Conservation (phyloP, 495 filamentous ascomycete genomes). For the Zalerion maritima region DNA sequence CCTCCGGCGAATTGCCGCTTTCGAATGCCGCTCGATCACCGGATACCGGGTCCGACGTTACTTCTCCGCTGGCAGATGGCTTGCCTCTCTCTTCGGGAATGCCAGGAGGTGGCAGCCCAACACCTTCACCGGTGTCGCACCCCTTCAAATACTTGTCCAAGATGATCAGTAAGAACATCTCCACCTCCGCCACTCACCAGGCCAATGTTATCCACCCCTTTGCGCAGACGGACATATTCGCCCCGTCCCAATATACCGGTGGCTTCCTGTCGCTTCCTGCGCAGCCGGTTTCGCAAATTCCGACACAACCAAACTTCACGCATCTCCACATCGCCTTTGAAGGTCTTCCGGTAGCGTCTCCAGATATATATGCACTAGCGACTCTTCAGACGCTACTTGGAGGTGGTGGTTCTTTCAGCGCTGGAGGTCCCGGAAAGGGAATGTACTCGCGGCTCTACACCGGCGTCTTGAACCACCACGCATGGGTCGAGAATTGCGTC, state of each 20-base stretch:
- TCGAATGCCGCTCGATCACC: conserved; percentile 23
- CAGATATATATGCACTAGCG: conserved; percentile 90
- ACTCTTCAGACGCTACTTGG: conserved; percentile 95
- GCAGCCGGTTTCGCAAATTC: conserved; percentile 60
- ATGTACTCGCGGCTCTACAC: conserved; percentile 98
- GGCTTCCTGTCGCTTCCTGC: conserved; percentile 77
- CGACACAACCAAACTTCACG: conserved; percentile 65
- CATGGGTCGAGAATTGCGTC: conserved; percentile 88
- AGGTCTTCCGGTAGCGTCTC: conserved; percentile 74
- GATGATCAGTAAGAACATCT: conserved; percentile 83
- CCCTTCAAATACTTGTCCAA: no score
- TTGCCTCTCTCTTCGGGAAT: no score
- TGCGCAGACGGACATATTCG: conserved; percentile 38
- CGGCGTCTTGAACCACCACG: conserved; percentile 92
- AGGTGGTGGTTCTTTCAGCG: conserved; percentile 93
- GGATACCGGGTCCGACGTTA: conserved; percentile 33
- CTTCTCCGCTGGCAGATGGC: conserved; percentile 5
- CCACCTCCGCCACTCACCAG: conserved; percentile 49
- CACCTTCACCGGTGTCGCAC: conserved; percentile 14
- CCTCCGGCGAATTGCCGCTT: conserved; percentile 12
- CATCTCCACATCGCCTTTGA: conserved; percentile 95
- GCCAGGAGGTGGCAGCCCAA: conserved; percentile 28
- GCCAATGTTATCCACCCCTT: conserved; percentile 40
- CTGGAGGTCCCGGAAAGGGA: conserved; percentile 92
- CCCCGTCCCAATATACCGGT: conserved; percentile 79